Percentiles rank a stretch among this genome's conserved stretches.
Conservation (phyloP, 2,329 filamentous ascomycete species). For the Colletotrichum caudatum region DNA sequence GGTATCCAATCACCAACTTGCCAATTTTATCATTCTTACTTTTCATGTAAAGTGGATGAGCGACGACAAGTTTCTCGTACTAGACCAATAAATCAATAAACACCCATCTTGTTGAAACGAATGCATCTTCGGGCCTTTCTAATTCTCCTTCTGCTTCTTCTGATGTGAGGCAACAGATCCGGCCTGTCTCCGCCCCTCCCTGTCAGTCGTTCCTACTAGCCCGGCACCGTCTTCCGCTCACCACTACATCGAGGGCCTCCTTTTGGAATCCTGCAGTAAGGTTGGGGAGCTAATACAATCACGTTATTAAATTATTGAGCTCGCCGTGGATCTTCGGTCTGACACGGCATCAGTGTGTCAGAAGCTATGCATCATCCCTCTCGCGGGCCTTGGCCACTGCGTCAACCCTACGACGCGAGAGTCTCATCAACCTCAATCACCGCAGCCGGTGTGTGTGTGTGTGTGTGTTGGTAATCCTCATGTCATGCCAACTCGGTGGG, state of each 20-base stretch:
- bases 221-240: no score
- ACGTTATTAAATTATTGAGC: slow-evolving; percentile 22
- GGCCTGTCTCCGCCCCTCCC: background rate
- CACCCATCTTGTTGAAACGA: slow-evolving; percentile 3
- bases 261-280: background rate
- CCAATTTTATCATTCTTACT: background rate
- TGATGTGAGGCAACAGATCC: slow-evolving; percentile 2
- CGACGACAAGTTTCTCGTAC: slow-evolving; percentile 2
- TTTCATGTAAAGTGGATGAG: background rate
- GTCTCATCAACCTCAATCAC: background rate
- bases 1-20: no score
- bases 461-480: slow-evolving; percentile 18
- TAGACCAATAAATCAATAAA: no score
- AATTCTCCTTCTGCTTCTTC: background rate
- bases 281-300: slow-evolving; percentile 12
- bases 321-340: slow-evolving; percentile 28
- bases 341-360: slow-evolving; percentile 27
- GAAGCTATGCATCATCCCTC: slow-evolving; percentile 23
- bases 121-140: background rate
- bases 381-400: slow-evolving; percentile 8
- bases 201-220: background rate
- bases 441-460: slow-evolving; percentile 4
- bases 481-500: slow-evolving; percentile 10
- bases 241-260: background rate
- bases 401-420: background rate